These are phyloP conservation scores for Leccinum obscurum DNA, from an alignment of 768 basidiomycete genomes.

Conservation along the genomic window DNA sequence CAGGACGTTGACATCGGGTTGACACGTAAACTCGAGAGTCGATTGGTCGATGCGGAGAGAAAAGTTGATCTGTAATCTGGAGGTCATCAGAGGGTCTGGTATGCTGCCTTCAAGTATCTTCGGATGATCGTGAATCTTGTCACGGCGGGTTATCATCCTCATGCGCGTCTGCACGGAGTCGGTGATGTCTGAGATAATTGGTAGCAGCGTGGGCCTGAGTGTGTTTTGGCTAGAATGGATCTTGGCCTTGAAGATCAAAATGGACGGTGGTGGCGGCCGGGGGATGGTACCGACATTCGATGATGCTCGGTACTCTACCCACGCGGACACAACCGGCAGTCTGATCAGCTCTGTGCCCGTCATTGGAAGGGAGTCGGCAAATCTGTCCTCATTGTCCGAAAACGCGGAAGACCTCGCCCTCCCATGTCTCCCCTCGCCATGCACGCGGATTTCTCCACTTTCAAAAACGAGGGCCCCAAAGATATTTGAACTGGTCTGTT, in stretches of 20 bases:
- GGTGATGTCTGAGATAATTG: constrained; percentile 80
- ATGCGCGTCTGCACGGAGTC: constrained; percentile 69
- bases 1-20: constrained; percentile 90
- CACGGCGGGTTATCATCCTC: constrained; percentile 45
- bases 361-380: constrained; percentile 55
- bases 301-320: constrained; percentile 76
- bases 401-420: constrained; percentile 36
- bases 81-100: constrained; percentile 26
- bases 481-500: constrained; percentile 55
- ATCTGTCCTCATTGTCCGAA: constrained; percentile 51
- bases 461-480: constrained; percentile 72
- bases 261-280: constrained; percentile 47
- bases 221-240: constrained; percentile 88
- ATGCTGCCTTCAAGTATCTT: constrained; percentile 6
- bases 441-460: constrained; percentile 81
- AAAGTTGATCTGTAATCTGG: constrained; percentile 73
- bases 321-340: constrained; percentile 77
- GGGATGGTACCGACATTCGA: constrained; percentile 42
- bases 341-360: constrained; percentile 59
- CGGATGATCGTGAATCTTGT: constrained; percentile 21
- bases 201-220: constrained; percentile 77
- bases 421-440: constrained; percentile 49
- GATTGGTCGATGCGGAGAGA: constrained; percentile 93
- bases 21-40: constrained; percentile 80
- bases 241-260: constrained; percentile 81